Base-by-base conservation (phyloP, 2,329 filamentous ascomycete species). In the Pseudogymnoascus verrucosus region DNA sequence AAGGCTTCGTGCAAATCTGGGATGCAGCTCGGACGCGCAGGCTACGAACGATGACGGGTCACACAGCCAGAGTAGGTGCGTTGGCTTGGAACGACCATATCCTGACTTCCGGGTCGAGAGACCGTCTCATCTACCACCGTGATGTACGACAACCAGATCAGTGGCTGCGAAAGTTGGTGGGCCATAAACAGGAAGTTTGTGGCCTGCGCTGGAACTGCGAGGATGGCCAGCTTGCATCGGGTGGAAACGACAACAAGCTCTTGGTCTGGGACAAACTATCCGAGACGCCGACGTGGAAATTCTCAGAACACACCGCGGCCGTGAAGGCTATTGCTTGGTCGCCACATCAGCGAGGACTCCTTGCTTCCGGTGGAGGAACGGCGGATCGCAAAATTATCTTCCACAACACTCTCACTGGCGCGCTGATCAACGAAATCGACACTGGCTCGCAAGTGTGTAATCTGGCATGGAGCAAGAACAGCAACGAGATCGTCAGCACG, bases 401-500 rank as follows among this genome's bases (percentile, higher is more conserved):
- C 76, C 96, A 96, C 85, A 96, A 99, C 74, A 99, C 95, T 0
- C 80, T 90, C 21, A 89, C 89, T n/a, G 92, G 91, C 4, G 83
- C 85, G 0, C 80, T 88, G 62, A 85, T 91, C 72, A 93, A 91
- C 73, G 93, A 96, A 74, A 87, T 98, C 66, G 95, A 99, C 73
- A 99, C 95, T 0, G 95, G 95, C 60, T 96, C 91, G 71, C 95
- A 99, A 76, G 95, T 99, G n/a, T 99, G 95, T 78, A 99, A 99
- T 73, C 81, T 99, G 47, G 90, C 93, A 3, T 99, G 96, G 93
- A 95, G 89, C 16, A 96, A 96, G 73, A 96, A 97, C 75, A 96
- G 91, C 6, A 96, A 97, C 74, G 95, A 99, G 76, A 92, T 99
- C 64, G 93, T 99, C 63, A 93, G 89, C 61, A 99, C 95, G 0